Percentiles rank a stretch among this genome's conserved stretches.
Evolutionary conservation across 2,329 filamentous ascomycete genomes (phyloP).

Genomic region (Scytalidium lignicola): DNA sequence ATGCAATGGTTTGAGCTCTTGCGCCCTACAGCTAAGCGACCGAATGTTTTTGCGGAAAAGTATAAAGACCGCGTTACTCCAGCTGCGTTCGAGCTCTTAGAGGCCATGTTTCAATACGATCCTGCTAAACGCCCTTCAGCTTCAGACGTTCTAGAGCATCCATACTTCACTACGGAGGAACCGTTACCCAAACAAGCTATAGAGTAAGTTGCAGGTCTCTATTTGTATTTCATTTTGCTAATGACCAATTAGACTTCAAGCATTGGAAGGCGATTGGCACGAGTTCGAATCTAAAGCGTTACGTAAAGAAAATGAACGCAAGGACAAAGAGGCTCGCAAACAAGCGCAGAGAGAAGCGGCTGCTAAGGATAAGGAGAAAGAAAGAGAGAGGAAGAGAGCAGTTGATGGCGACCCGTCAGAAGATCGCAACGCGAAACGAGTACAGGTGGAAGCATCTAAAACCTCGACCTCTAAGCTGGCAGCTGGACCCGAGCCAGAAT

Average conservation of each 20-base stretch:
- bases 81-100: constrained; percentile 76
- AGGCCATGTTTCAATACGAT: constrained; percentile 84
- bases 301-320: constrained; percentile 78
- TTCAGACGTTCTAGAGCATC: constrained; percentile 75
- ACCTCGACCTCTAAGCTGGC: neutral
- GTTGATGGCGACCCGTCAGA: constrained; percentile 17
- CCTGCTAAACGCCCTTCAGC: constrained; percentile 78
- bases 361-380: constrained; percentile 11
- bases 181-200: constrained; percentile 71
- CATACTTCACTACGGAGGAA: constrained; percentile 82
- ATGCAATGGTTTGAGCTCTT: constrained; percentile 97
- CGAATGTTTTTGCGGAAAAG: constrained; percentile 73
- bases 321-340: constrained; percentile 37
- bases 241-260: constrained; percentile 50
- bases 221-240: constrained; percentile 3
- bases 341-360: constrained; percentile 24
- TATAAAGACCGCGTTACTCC: constrained; percentile 74
- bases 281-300: constrained; percentile 97
- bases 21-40: constrained; percentile 67
- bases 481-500: neutral
- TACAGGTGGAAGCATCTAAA: constrained; percentile 6
- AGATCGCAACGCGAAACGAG: constrained; percentile 21
- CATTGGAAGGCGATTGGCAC: constrained; percentile 92
- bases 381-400: constrained; percentile 21
- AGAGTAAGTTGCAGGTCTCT: constrained; percentile 56